These are phyloP conservation scores for Rubroboletus satanas DNA, from an alignment of 768 basidiomycete genomes.

Conservation along the genomic window DNA sequence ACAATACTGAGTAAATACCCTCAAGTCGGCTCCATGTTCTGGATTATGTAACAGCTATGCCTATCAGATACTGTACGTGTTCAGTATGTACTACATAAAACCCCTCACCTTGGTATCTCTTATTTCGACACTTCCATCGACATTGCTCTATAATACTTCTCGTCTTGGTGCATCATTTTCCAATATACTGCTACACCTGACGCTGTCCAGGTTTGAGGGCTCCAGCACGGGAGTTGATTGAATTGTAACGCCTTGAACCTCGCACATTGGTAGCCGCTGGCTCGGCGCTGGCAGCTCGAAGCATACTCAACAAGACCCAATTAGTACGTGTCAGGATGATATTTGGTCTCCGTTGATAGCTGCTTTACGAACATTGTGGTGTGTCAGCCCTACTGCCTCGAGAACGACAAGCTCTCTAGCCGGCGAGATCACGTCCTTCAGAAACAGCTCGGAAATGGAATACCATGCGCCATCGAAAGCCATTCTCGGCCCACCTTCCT, in stretches of 20 bases:
- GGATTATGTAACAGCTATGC: background rate
- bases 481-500: background rate
- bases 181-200: no score
- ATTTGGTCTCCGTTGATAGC: background rate
- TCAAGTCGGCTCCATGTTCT: background rate
- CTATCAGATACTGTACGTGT: background rate
- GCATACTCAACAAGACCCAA: background rate
- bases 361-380: background rate
- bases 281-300: background rate
- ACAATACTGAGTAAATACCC: no score
- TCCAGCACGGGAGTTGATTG: no score
- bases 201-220: background rate
- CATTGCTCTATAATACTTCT: background rate
- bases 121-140: background rate
- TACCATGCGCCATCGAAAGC: background rate
- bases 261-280: background rate
- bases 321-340: background rate
- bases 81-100: background rate
- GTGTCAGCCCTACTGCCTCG: background rate
- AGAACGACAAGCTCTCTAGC: background rate
- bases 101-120: background rate
- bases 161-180: background rate
- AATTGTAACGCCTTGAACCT: background rate
- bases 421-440: background rate
- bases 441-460: constrained; percentile 14